phyloP scores from a whole-genome alignment of 2,329 filamentous ascomycete genomes.

The Thelonectria rubi region DNA sequence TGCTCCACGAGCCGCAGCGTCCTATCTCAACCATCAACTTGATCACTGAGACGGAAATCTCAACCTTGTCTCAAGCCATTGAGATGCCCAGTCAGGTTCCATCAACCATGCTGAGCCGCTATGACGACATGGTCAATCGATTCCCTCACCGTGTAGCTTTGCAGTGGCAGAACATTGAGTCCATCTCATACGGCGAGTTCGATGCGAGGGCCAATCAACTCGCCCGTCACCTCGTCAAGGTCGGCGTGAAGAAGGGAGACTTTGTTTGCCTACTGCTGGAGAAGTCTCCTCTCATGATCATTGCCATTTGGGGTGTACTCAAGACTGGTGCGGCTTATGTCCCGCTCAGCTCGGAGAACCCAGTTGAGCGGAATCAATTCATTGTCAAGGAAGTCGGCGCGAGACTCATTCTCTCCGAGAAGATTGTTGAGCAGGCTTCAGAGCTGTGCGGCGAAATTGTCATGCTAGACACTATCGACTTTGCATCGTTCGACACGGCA shows the following conservation, averaged over 20 bases:
- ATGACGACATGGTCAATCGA: conserved; percentile 16
- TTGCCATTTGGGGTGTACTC: conserved; percentile 31
- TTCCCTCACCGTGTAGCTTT: conserved; percentile 10
- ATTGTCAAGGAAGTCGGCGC: conserved; percentile 30
- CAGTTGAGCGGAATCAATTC: conserved; percentile 28
- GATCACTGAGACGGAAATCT: conserved; percentile 6
- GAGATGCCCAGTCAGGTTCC: neutral
- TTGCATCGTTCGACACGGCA: neutral
- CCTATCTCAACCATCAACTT: neutral
- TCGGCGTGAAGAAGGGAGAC: conserved; percentile 9
- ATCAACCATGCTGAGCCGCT: conserved; percentile 2
- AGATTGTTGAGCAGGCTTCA: neutral
- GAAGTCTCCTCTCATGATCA: conserved; percentile 32
- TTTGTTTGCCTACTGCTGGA: conserved; percentile 25
- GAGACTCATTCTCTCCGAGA: conserved; percentile 19
- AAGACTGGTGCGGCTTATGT: conserved; percentile 34
- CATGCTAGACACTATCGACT: neutral
- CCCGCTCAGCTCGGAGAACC: conserved; percentile 36
- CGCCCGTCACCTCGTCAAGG: neutral
- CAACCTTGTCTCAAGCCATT: conserved; percentile 7
- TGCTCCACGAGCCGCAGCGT: conserved; percentile 10
- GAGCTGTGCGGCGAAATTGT: neutral
- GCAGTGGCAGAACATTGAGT: conserved; percentile 11
- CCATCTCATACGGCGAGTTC: conserved; percentile 3
- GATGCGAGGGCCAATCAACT: conserved; percentile 10